phyloP scores from a whole-genome alignment of 2,329 filamentous ascomycete genomes.

The Xylariomycetidae sp. region DNA sequence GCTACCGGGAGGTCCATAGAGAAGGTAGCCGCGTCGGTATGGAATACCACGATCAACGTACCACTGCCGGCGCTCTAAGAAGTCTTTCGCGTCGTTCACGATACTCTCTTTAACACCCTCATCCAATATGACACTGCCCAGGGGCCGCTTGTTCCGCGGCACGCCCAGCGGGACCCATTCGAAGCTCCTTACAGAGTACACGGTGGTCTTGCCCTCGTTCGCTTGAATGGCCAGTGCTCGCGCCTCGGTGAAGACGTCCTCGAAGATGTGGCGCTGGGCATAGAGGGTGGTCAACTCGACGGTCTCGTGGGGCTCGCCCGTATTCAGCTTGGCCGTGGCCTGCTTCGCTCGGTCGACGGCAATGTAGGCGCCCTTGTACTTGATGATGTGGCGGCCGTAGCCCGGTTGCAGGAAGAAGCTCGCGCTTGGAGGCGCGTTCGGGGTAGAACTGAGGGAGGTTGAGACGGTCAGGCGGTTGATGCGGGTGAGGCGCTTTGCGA shows the following conservation, averaged over 20 bases:
- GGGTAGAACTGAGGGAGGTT: constrained; percentile 48
- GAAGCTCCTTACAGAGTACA: constrained; percentile 79
- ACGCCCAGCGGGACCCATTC: constrained; percentile 83
- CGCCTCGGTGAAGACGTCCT: constrained; percentile 82
- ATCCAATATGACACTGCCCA: constrained; percentile 83
- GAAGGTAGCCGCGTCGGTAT: constrained; percentile 80
- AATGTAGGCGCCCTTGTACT: constrained; percentile 82
- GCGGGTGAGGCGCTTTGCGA: constrained; percentile 51
- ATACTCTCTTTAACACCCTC: constrained; percentile 82
- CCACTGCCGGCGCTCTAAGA: constrained; percentile 74
- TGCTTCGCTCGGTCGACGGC: constrained; percentile 83
- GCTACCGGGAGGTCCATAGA: constrained; percentile 84
- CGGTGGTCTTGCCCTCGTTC: constrained; percentile 86
- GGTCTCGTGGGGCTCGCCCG: constrained; percentile 89
- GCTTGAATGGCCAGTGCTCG: constrained; percentile 72
- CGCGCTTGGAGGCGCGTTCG: constrained; percentile 65
- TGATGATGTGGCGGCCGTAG: constrained; percentile 81
- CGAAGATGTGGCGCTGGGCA: constrained; percentile 81
- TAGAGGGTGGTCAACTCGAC: constrained; percentile 89
- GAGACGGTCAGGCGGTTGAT: constrained; percentile 55
- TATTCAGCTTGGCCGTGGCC: constrained; percentile 70
- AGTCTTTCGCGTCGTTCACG: constrained; percentile 75
- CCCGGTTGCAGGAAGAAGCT: constrained; percentile 87
- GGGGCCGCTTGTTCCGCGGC: constrained; percentile 76
- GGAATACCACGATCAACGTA: constrained; percentile 93